Conservation (phyloP, 2,329 filamentous ascomycete species). For the Aureobasidium subglaciale region DNA sequence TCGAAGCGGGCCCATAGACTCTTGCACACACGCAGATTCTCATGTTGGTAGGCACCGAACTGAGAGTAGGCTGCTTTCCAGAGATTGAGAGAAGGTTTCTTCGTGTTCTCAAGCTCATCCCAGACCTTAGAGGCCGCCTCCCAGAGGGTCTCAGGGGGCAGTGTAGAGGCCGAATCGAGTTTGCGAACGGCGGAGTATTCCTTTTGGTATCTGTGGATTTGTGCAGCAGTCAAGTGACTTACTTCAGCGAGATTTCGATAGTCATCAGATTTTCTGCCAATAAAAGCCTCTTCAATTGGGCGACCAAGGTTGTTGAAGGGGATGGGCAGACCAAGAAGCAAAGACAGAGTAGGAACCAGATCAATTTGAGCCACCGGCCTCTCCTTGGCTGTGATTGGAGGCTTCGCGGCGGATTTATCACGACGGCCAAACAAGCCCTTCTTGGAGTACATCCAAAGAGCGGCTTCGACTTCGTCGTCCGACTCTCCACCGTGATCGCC, state of each 20-base stretch:
- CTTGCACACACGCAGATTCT: slow-evolving; percentile 73
- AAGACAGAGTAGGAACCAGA: slow-evolving; percentile 81
- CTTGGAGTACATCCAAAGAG: slow-evolving; percentile 98
- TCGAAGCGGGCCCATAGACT: slow-evolving; percentile 90
- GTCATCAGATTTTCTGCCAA: slow-evolving; percentile 58
- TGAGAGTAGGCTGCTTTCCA: slow-evolving; percentile 45
- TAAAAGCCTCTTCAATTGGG: slow-evolving; percentile 91
- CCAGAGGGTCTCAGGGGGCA: slow-evolving; percentile 55
- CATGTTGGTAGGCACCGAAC: slow-evolving; percentile 66
- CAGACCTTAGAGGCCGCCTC: slow-evolving; percentile 49
- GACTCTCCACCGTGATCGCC: slow-evolving; percentile 98
- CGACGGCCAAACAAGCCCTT: slow-evolving; percentile 75
- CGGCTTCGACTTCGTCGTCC: slow-evolving; percentile 88
- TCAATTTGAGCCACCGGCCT: slow-evolving; percentile 80
- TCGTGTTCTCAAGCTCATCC: slow-evolving; percentile 38
- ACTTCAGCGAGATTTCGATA: slow-evolving; percentile 73
- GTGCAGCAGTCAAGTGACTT: slow-evolving; percentile 69
- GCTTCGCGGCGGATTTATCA: slow-evolving; percentile 49
- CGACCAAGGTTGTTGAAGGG: slow-evolving; percentile 92
- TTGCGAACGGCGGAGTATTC: slow-evolving; percentile 72
- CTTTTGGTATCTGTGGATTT: slow-evolving; percentile 81
- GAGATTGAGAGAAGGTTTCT: slow-evolving; percentile 30
- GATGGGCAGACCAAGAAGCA: slow-evolving; percentile 84
- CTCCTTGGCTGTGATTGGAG: slow-evolving; percentile 66
- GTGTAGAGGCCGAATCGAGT: slow-evolving; percentile 53